Base-by-base conservation (phyloP, 345 rosid genomes). In the Anacardium occidentale region DNA sequence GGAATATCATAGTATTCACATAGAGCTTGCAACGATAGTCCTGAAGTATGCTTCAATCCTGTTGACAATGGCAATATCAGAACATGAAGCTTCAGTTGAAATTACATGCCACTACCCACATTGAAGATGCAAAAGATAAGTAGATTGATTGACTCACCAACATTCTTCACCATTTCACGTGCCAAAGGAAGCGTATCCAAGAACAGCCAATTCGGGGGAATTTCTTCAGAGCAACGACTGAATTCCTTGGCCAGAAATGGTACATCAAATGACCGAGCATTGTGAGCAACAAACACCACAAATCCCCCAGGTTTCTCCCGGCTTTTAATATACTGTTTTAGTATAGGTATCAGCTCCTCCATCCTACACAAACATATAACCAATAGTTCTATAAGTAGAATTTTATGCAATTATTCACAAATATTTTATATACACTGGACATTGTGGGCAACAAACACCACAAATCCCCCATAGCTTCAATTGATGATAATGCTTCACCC, bases 261-360 rank as follows among this genome's bases (percentile, higher is more conserved):
- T 25, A 90, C 93, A 50, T 95, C 99, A 64, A 95, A 95, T 17
- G 67, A 0, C 12, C 90, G 91, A 50, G 91, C 92, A 56, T 95
- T 95, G 73, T 95, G 99, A 76, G 93, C 98, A 6, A 88, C 87
- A 25, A 83, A 60, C 79, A 92, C 37, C 15, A 91, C 81, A 44
- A 81, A 82, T 25, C 99, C 99, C 26, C 82, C 96, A n/a, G 88
- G 90, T 54, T 89, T 92, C 76, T 87, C 89, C 9, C 98, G 92
- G 78, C 97, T 95, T 70, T 73, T 42, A 13, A 91, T 78, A 64
- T 77, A 95, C 79, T 86, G 85, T 69, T 89, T 64, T 37, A 92
- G 74, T 55, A 91, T 84, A 10, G 98, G 95, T 81, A 90, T 84
- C 74, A 92, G 72, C 68, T 95, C 96, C 75, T 78, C 80, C 99